Evolutionary conservation across 768 basidiomycete species (phyloP).

Genomic region (Tricholoma hemisulphureum): DNA sequence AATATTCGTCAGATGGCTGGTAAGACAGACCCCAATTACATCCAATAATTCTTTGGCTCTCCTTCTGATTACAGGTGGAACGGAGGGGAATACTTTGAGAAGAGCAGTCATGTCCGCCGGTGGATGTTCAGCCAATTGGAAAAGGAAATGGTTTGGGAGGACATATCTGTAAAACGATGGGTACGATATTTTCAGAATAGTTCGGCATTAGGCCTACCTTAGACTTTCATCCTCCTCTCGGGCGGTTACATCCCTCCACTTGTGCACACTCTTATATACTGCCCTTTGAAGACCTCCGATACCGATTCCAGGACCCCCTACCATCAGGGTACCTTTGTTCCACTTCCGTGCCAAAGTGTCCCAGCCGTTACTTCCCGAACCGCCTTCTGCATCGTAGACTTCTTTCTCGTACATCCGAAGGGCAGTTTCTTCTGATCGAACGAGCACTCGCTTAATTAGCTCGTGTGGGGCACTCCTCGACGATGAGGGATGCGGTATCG

Average conservation of each 20-base stretch:
- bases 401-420: slow-evolving; percentile 70
- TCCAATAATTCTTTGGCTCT: slow-evolving; percentile 63
- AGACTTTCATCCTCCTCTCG: slow-evolving; percentile 86
- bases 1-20: slow-evolving; percentile 24
- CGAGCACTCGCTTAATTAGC: slow-evolving; percentile 63
- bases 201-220: slow-evolving; percentile 44
- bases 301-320: slow-evolving; percentile 34
- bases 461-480: slow-evolving; percentile 28
- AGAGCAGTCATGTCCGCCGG: slow-evolving; percentile 66
- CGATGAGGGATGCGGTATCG: slow-evolving; percentile 22
- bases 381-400: slow-evolving; percentile 62
- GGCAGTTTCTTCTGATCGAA: slow-evolving; percentile 73
- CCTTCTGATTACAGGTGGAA: slow-evolving; percentile 63
- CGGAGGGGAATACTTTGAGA: slow-evolving; percentile 54
- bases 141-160: slow-evolving; percentile 71
- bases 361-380: slow-evolving; percentile 73
- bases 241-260: slow-evolving; percentile 79
- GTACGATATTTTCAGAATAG: slow-evolving; percentile 3
- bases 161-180: slow-evolving; percentile 52
- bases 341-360: slow-evolving; percentile 75
- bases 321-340: slow-evolving; percentile 62
- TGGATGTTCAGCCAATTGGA: slow-evolving; percentile 67
- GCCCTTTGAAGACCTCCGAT: slow-evolving; percentile 47
- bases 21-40: slow-evolving; percentile 54
- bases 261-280: slow-evolving; percentile 72